A percentile compares a stretch with the other conserved stretches of the same genome.
These are phyloP conservation scores for Phylloporus arenicola DNA, from an alignment of 768 basidiomycete genomes.

Conservation along the genomic window DNA sequence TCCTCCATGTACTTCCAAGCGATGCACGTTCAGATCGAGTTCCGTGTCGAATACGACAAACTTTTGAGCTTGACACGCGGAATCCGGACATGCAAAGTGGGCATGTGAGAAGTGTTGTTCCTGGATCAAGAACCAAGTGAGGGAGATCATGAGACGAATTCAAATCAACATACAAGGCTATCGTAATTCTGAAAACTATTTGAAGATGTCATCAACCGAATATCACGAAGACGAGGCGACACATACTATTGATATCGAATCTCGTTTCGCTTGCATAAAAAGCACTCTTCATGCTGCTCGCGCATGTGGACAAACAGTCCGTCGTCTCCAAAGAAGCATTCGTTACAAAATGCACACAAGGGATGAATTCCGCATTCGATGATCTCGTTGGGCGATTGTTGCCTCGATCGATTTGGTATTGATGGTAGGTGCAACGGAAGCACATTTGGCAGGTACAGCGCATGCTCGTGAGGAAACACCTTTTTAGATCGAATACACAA, in stretches of 20 bases:
- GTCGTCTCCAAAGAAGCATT: constrained; percentile 90
- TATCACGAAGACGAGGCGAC: not conserved
- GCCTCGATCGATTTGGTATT: constrained; percentile 39
- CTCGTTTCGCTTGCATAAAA: constrained; percentile 83
- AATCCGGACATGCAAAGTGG: constrained; percentile 75
- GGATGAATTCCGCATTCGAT: constrained; percentile 73
- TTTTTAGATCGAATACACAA: constrained; percentile 88
- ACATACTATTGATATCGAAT: constrained; percentile 75
- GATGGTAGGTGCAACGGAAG: constrained; percentile 77
- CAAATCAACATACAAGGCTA: constrained; percentile 49
- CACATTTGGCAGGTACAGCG: constrained; percentile 63
- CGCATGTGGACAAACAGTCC: constrained; percentile 91
- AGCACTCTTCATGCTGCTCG: constrained; percentile 92
- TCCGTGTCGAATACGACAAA: constrained; percentile 90
- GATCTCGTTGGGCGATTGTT: constrained; percentile 44
- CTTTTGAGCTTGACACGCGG: constrained; percentile 74
- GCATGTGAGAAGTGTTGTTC: constrained; percentile 69
- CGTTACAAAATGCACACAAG: constrained; percentile 80
- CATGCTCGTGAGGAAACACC: constrained; percentile 93
- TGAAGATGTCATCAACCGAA: not conserved
- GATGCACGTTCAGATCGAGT: constrained; percentile 88
- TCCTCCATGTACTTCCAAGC: constrained; percentile 75
- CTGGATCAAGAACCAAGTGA: constrained; percentile 31
- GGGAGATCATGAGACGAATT: not conserved
- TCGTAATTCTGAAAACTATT: constrained; percentile 73